Conservation (phyloP, 2,329 filamentous ascomycete species). For the Fusarium verticillioides region DNA sequence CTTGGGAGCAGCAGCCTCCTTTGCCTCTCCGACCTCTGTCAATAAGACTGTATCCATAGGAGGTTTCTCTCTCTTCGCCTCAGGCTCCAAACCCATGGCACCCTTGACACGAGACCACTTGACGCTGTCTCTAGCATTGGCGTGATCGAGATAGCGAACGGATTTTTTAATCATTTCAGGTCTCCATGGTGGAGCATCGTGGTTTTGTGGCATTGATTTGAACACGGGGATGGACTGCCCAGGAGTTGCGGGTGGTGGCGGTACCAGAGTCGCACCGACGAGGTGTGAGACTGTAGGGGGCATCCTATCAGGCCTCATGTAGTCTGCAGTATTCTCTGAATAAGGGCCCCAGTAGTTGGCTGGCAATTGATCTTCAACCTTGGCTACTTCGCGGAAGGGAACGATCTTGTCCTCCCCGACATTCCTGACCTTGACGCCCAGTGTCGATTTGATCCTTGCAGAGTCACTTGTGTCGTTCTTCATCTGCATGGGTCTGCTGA, state of each 20-base stretch:
- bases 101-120: background rate
- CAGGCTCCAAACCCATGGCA: accelerated
- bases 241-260: background rate
- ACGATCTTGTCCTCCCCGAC: accelerated
- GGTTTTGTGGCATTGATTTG: background rate
- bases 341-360: background rate
- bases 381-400: background rate
- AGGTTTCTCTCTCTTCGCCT: background rate
- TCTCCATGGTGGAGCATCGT: no score
- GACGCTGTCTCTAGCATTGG: background rate
- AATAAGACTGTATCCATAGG: background rate
- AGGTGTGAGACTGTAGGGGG: background rate
- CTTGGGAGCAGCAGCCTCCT: background rate
- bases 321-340: background rate
- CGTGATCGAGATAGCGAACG: background rate
- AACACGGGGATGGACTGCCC: background rate
- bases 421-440: background rate
- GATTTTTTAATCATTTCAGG: background rate
- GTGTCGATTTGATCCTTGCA: background rate
- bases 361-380: background rate
- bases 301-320: background rate
- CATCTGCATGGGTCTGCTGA: background rate
- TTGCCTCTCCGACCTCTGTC: background rate
- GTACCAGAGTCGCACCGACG: background rate
- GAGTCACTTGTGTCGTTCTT: background rate